phyloP scores from a whole-genome alignment of 2,329 filamentous ascomycete genomes.

The Metarhizium humberi region DNA sequence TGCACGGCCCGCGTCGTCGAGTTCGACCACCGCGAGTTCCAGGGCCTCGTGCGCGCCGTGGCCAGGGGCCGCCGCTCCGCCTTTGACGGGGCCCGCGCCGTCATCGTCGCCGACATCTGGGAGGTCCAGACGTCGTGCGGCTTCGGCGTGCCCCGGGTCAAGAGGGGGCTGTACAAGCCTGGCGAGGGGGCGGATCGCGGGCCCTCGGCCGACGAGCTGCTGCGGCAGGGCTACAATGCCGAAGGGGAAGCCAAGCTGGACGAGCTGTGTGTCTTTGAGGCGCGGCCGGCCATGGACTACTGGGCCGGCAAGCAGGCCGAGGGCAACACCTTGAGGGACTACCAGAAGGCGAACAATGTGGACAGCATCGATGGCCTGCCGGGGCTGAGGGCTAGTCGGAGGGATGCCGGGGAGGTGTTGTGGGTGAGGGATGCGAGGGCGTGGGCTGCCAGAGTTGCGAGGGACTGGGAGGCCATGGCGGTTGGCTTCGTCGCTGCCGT shows the following conservation, averaged over 20 bases:
- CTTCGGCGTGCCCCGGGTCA: slow-evolving; percentile 50
- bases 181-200: too few relatives aligned
- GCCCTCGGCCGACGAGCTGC: too few relatives aligned
- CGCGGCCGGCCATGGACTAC: slow-evolving; percentile 45
- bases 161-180: slow-evolving; percentile 24
- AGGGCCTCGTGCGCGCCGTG: slow-evolving; percentile 34
- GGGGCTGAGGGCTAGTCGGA: slow-evolving; percentile 43
- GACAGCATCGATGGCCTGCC: slow-evolving; percentile 50
- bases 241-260: slow-evolving; percentile 4
- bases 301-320: slow-evolving; percentile 40
- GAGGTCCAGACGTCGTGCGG: slow-evolving; percentile 61
- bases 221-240: too few relatives aligned
- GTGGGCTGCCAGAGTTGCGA: slow-evolving; percentile 14
- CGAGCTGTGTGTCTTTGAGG: slow-evolving; percentile 36
- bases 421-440: slow-evolving; percentile 30
- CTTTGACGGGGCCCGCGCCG: slow-evolving; percentile 44
- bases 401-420: slow-evolving; percentile 37
- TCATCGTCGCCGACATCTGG: slow-evolving; percentile 53
- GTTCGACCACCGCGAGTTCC: slow-evolving; percentile 42
- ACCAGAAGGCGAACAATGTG: slow-evolving; percentile 46
- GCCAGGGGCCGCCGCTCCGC: slow-evolving; percentile 23
- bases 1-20: slow-evolving; percentile 52
- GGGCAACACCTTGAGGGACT: slow-evolving; percentile 40
- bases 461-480: slow-evolving; percentile 22
- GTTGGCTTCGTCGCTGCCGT: slow-evolving; percentile 23